A percentile compares a stretch with the other conserved stretches of the same genome.
These are phyloP conservation scores for Penicillium nordicum DNA, from an alignment of 2,329 filamentous ascomycete genomes.

Conservation along the genomic window DNA sequence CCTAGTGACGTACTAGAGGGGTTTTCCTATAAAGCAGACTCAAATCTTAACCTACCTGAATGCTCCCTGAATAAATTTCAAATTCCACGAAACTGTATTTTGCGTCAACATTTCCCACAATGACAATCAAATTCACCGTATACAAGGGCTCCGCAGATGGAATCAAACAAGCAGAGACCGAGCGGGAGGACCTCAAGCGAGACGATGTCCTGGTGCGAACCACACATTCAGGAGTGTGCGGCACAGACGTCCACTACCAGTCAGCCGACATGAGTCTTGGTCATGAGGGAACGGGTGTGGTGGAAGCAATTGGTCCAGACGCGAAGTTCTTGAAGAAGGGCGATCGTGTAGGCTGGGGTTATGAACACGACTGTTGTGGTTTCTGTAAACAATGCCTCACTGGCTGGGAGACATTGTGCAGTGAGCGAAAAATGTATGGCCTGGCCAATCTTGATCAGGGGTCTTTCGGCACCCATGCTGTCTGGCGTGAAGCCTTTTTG, in stretches of 20 bases:
- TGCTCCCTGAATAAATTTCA: not conserved
- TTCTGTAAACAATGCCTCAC: slow-evolving; percentile 36
- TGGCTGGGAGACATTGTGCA: slow-evolving; percentile 33
- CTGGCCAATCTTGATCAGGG: slow-evolving; percentile 36
- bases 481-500: slow-evolving; percentile 42
- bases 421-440: slow-evolving; percentile 37
- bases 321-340: slow-evolving; percentile 37
- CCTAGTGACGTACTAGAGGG: not conserved
- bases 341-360: slow-evolving; percentile 45
- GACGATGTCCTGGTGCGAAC: slow-evolving; percentile 58
- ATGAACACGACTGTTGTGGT: slow-evolving; percentile 38
- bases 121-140: slow-evolving; percentile 53
- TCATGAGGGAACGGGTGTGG: slow-evolving; percentile 39
- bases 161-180: slow-evolving; percentile 51
- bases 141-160: slow-evolving; percentile 62
- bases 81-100: not conserved
- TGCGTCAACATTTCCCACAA: slow-evolving; percentile 5
- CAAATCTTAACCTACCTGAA: not conserved
- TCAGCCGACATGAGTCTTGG: slow-evolving; percentile 35
- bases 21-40: not conserved
- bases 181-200: slow-evolving; percentile 32
- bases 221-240: slow-evolving; percentile 66
- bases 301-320: slow-evolving; percentile 31
- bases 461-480: slow-evolving; percentile 36
- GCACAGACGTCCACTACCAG: slow-evolving; percentile 51